Percentiles rank a stretch among this genome's conserved stretches.
Conservation (phyloP, 768 basidiomycete genomes). For the Russula sp. region DNA sequence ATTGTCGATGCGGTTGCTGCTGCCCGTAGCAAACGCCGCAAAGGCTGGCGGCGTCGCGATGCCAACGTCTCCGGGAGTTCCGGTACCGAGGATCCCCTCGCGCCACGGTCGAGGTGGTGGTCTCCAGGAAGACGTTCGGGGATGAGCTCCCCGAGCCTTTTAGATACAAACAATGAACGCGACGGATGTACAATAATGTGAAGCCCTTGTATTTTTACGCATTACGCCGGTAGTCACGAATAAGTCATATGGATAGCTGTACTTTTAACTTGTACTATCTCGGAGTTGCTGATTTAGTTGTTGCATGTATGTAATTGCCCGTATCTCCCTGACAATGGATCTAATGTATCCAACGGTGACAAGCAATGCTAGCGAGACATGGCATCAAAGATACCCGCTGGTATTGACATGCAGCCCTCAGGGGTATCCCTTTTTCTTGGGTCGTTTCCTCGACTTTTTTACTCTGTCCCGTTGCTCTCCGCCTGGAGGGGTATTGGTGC, state of each 20-base stretch:
- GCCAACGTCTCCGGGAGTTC: conserved; percentile 35
- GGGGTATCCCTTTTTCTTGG: conserved; percentile 15
- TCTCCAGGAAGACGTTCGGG: conserved; percentile 47
- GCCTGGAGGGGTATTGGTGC: conserved; percentile 12
- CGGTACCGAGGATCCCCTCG: conserved; percentile 28
- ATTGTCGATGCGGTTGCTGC: conserved; percentile 71
- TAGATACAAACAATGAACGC: conserved; percentile 37
- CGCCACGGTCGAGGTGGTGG: conserved; percentile 42
- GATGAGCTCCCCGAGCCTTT: conserved; percentile 44
- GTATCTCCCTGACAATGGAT: background rate
- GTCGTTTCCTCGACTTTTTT: conserved; percentile 10
- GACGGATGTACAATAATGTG: conserved; percentile 71
- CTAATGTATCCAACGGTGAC: background rate
- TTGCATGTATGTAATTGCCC: conserved; percentile 10
- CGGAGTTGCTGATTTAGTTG: conserved; percentile 29
- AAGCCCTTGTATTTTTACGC: conserved; percentile 24
- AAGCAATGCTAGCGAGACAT: background rate
- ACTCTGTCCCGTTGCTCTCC: background rate
- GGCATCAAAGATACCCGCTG: background rate
- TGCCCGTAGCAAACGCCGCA: conserved; percentile 61
- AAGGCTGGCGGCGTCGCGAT: conserved; percentile 37
- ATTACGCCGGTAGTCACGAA: background rate
- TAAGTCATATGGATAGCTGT: background rate
- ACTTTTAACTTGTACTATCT: conserved; percentile 23
- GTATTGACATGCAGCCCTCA: conserved; percentile 1